Conservation (phyloP, 768 basidiomycete genomes). For the Mycena polygramma region DNA sequence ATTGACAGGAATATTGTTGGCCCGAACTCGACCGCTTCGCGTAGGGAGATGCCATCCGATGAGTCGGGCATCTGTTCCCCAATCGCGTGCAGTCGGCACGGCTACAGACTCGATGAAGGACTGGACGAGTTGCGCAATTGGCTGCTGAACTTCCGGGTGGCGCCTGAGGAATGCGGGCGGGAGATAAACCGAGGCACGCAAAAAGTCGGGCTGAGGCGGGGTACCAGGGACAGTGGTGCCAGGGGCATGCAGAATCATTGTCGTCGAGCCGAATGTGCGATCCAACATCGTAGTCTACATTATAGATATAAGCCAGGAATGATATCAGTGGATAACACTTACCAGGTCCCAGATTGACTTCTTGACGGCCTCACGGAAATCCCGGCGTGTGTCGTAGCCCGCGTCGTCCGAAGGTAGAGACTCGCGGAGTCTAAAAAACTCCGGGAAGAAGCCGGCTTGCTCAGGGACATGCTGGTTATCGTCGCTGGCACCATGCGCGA, state of each 20-base stretch:
- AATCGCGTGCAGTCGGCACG: slow-evolving; percentile 11
- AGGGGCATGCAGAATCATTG: slow-evolving; percentile 21
- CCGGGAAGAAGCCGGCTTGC: not conserved
- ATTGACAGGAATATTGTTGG: not conserved
- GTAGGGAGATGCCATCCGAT: not conserved
- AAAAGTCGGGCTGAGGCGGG: slow-evolving; percentile 5
- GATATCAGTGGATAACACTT: not conserved
- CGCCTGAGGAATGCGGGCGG: slow-evolving; percentile 1
- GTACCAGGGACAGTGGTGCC: slow-evolving; percentile 10
- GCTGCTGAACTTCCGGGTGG: not conserved
- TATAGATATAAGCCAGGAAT: not conserved
- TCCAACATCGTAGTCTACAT: slow-evolving; percentile 15
- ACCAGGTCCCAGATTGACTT: slow-evolving; percentile 2
- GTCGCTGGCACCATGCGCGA: not conserved
- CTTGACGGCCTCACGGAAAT: not conserved
- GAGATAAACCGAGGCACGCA: slow-evolving; percentile 2
- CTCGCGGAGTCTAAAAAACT: not conserved
- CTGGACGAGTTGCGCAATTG: slow-evolving; percentile 18
- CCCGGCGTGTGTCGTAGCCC: not conserved
- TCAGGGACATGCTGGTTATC: not conserved
- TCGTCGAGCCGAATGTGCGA: slow-evolving; percentile 16
- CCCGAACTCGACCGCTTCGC: too few species aligned
- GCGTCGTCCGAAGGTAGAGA: not conserved
- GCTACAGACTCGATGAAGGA: slow-evolving; percentile 15
- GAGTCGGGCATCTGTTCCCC: not conserved